A percentile compares a stretch with the other conserved stretches of the same genome.
phyloP scores from a whole-genome alignment of 1,139 yeast species.

The Lodderomyces pseudojiufengensis region DNA sequence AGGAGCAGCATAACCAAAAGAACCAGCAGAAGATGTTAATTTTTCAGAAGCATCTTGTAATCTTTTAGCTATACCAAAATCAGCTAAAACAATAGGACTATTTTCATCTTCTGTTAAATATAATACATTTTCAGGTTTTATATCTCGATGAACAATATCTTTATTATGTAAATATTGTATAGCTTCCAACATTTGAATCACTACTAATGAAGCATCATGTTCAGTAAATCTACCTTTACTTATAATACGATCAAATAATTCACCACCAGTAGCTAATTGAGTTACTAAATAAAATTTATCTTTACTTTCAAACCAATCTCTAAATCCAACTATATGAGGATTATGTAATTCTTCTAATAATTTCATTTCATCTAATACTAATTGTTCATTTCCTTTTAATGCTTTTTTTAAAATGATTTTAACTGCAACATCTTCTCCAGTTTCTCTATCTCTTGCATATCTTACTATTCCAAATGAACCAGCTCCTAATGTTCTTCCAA shows the following conservation, averaged over 20 bases:
- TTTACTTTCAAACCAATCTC: slow-evolving; percentile 85
- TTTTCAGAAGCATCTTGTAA: slow-evolving; percentile 58
- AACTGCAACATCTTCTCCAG: slow-evolving; percentile 76
- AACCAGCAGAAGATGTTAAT: slow-evolving; percentile 78
- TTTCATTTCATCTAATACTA: slow-evolving; percentile 73
- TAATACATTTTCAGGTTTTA: slow-evolving; percentile 85
- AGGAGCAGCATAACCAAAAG: slow-evolving; percentile 93
- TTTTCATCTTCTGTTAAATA: slow-evolving; percentile 51
- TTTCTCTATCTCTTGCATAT: slow-evolving; percentile 57
- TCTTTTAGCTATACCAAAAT: slow-evolving; percentile 87
- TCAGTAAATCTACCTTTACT: slow-evolving; percentile 78
- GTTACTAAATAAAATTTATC: slow-evolving; percentile 76
- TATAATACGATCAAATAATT: slow-evolving; percentile 79
- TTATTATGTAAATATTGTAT: slow-evolving; percentile 66
- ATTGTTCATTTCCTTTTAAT: slow-evolving; percentile 66
- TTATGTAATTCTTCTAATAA: slow-evolving; percentile 64
- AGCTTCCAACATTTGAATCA: slow-evolving; percentile 71
- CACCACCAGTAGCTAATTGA: slow-evolving; percentile 87
- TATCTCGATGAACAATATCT: slow-evolving; percentile 84
- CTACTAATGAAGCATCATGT: slow-evolving; percentile 69
- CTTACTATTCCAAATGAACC: slow-evolving; percentile 91
- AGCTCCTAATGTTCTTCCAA: slow-evolving; percentile 83
- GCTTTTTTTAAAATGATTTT: slow-evolving; percentile 82
- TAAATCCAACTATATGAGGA: slow-evolving; percentile 77
- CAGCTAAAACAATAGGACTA: slow-evolving; percentile 78